Base-by-base conservation (phyloP, 2,329 filamentous ascomycete species). In the Neocatenulostroma microsporum region DNA sequence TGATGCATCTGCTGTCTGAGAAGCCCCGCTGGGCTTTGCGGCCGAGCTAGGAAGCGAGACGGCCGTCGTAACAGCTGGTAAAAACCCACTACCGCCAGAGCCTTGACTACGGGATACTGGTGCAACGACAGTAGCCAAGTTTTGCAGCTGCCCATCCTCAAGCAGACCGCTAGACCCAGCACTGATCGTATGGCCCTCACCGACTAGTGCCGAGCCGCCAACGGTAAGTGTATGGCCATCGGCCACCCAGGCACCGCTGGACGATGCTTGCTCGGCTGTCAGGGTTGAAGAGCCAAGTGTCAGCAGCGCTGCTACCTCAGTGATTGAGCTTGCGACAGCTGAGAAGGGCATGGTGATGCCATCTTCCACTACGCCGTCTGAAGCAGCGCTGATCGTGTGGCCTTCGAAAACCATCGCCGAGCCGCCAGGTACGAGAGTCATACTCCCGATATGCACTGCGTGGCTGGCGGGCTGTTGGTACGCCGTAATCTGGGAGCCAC, bases 331-430 rank as follows among this genome's bases (percentile, higher is more conserved):
- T 29, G 5, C 9, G 28, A 4, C 11, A 14, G 25, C 15, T 5
- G 5, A 5, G 25, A 27, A 14, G 25, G 25, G 25, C n/a, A 27
- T 32, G 19, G 17, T 32, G 18, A 6, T 20, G 20, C 13, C 32
- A 17, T 17, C 32, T 17, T 14, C 20, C 11, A 34, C 21, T 4
- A 20, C 14, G 8, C 32, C 32, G 18, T 17, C 14, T 17, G 12
- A 14, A 15, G 12, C 20, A 3, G 21, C 21, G 32, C 32, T 34
- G 32, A 34, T 10, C 21, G 21, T 34, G 32, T 34, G 32, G 5
- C 32, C 32, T 8, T 12, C 21, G 7, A 34, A 14, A 5, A 15
- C 15, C 3, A 19, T 10, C 4, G 13, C 32, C n/a, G 7, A 5
- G 9, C 11, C 18, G 32, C 32, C 32, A 15, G 21, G 21, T 10